These are phyloP conservation scores for Marchantia polymorpha DNA, from an alignment of 225 moss, liverwort and hornwort genomes.

Conservation along the genomic window DNA sequence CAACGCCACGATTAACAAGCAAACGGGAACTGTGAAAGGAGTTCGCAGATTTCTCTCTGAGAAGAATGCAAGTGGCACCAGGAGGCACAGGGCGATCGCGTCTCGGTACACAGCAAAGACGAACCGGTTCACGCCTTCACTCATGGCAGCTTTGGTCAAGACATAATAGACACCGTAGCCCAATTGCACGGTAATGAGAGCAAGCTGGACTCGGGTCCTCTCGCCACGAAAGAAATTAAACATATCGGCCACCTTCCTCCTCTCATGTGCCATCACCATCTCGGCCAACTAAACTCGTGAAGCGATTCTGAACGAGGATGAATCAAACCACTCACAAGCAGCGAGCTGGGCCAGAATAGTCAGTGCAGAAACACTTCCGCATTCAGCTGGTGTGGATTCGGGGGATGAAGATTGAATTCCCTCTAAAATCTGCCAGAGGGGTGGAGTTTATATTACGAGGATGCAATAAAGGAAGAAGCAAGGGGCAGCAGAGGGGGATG, in stretches of 20 bases:
- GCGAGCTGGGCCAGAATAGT: too few relatives aligned
- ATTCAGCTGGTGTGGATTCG: too few relatives aligned
- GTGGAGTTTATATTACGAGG: too few relatives aligned
- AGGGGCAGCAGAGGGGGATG: too few relatives aligned
- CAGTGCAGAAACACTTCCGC: too few relatives aligned
- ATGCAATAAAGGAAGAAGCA: too few relatives aligned
- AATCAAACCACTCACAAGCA: too few relatives aligned
- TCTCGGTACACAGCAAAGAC: slow-evolving; percentile 53
- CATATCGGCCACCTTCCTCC: neutral
- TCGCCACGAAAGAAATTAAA: too few relatives aligned
- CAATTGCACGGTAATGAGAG: slow-evolving; percentile 17
- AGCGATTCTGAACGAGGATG: too few relatives aligned
- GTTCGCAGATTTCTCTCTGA: slow-evolving; percentile 28
- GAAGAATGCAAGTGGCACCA: slow-evolving; percentile 37
- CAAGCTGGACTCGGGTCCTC: too few relatives aligned
- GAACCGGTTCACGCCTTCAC: slow-evolving; percentile 38
- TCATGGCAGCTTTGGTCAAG: slow-evolving; percentile 47
- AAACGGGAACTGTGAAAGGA: slow-evolving; percentile 27
- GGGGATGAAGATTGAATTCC: too few relatives aligned
- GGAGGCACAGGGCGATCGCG: slow-evolving; percentile 30
- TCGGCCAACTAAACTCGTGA: neutral
- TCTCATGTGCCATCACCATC: neutral
- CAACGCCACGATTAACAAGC: slow-evolving; percentile 21
- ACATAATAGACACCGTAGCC: slow-evolving; percentile 51
- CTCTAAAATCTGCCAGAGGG: too few relatives aligned